Evolutionary conservation across 306 rosid genomes (phyloP).

Genomic region (Vicia faba): DNA sequence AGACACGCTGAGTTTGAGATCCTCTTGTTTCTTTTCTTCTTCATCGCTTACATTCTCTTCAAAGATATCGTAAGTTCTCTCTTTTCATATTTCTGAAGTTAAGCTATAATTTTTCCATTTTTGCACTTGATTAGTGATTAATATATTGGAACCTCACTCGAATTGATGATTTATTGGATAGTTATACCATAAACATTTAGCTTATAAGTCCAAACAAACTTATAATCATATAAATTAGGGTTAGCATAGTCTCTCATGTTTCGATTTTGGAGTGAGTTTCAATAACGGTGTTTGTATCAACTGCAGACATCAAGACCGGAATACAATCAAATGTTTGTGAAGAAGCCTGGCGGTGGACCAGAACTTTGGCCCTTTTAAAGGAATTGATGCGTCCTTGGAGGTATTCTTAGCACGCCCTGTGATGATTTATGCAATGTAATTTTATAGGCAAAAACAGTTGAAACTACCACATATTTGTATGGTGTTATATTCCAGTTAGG

Average conservation of each 20-base stretch:
- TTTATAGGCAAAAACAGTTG: slow-evolving; percentile 13
- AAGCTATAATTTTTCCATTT: background rate
- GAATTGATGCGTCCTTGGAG: slow-evolving; percentile 11
- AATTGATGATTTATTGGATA: background rate
- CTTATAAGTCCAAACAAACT: no score
- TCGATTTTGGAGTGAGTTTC: slow-evolving; percentile 18
- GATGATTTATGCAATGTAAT: slow-evolving; percentile 26
- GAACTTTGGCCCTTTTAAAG: slow-evolving; percentile 61
- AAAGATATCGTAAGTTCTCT: slow-evolving; percentile 71
- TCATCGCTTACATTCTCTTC: slow-evolving; percentile 72
- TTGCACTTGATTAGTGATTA: background rate
- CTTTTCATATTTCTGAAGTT: background rate
- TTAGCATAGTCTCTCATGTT: no score
- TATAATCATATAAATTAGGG: slow-evolving; percentile 5
- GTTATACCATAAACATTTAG: background rate
- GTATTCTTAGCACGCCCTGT: slow-evolving; percentile 5
- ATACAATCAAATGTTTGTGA: slow-evolving; percentile 79
- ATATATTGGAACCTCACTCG: background rate
- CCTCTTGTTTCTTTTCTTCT: slow-evolving; percentile 78
- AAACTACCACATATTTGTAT: slow-evolving; percentile 30
- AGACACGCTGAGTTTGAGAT: slow-evolving; percentile 87
- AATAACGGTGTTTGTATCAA: slow-evolving; percentile 25
- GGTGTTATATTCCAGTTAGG: slow-evolving; percentile 15
- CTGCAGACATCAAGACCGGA: slow-evolving; percentile 93
- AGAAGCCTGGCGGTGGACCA: slow-evolving; percentile 71